Conservation (phyloP, 768 basidiomycete species). For the Tricholoma saponaceum region DNA sequence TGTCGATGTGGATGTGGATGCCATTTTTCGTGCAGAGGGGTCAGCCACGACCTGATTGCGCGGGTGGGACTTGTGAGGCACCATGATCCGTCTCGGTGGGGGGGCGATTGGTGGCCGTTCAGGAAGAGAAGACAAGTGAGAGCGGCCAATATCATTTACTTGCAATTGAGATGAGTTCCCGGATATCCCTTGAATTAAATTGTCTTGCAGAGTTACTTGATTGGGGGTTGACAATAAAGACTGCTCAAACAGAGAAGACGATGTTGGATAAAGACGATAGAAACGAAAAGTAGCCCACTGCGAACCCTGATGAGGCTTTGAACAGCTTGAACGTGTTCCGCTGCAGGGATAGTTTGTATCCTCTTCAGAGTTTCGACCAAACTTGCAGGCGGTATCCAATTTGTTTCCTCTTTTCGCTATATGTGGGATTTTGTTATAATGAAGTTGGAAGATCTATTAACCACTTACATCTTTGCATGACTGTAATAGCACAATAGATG, state of each 20-base stretch:
- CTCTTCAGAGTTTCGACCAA: slow-evolving; percentile 31
- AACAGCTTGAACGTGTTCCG: slow-evolving; percentile 25
- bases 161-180: slow-evolving; percentile 2
- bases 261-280: slow-evolving; percentile 34
- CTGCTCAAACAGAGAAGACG: slow-evolving; percentile 41
- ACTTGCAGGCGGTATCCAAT: slow-evolving; percentile 41
- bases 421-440: not conserved
- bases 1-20: slow-evolving; percentile 3
- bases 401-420: slow-evolving; percentile 38
- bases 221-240: slow-evolving; percentile 22
- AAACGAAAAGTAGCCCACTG: slow-evolving; percentile 38
- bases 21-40: not conserved
- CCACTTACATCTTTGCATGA: slow-evolving; percentile 36
- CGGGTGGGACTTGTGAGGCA: not conserved
- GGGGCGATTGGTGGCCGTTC: not conserved
- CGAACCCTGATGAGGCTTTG: slow-evolving; percentile 54
- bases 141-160: not conserved
- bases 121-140: slow-evolving; percentile 1
- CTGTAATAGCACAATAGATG: slow-evolving; percentile 39
- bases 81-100: slow-evolving; percentile 1
- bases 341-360: slow-evolving; percentile 22
- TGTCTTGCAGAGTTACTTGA: slow-evolving; percentile 5
- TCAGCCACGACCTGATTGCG: not conserved
- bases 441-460: not conserved
- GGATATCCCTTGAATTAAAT: not conserved